Conservation (phyloP, 192 early-diverging fungal genomes). For the Entomortierella beljakovae region DNA sequence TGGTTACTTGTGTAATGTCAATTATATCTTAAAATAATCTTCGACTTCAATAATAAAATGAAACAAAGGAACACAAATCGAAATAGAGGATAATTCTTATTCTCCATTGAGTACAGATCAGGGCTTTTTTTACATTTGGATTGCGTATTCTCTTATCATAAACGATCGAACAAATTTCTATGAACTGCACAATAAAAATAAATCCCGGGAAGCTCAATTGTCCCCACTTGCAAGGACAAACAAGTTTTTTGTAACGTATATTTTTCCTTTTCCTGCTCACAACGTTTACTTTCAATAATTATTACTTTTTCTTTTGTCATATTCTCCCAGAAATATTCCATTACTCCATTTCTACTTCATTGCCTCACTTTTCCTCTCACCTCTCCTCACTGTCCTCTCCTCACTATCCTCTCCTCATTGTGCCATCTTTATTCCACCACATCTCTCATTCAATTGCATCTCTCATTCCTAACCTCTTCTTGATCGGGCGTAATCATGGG, state of each 20-base stretch:
- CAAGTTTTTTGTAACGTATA: constrained; percentile 20
- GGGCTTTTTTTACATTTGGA: too few relatives aligned
- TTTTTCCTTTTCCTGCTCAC: background rate
- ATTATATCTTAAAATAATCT: too few relatives aligned
- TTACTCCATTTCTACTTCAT: background rate
- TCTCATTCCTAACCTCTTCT: background rate
- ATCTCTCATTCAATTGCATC: background rate
- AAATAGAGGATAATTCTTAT: too few relatives aligned
- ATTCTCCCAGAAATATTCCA: too few relatives aligned
- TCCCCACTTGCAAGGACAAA: constrained; percentile 4
- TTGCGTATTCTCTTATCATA: too few relatives aligned
- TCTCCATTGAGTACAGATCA: too few relatives aligned
- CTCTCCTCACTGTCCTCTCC: background rate
- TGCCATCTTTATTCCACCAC: background rate
- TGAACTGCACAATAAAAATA: too few relatives aligned
- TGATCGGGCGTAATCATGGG: background rate
- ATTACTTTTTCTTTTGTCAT: background rate
- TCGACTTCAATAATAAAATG: too few relatives aligned
- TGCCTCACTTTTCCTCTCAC: constrained; percentile 2
- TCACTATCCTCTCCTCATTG: constrained; percentile 7
- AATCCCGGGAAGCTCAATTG: background rate
- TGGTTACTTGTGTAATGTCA: too few relatives aligned
- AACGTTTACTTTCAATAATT: background rate
- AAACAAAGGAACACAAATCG: too few relatives aligned
- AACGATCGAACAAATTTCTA: background rate